Percentiles rank a stretch among this genome's conserved stretches.
Evolutionary conservation across 2,329 filamentous ascomycete genomes (phyloP).

Genomic region (Rutstroemia sp.): DNA sequence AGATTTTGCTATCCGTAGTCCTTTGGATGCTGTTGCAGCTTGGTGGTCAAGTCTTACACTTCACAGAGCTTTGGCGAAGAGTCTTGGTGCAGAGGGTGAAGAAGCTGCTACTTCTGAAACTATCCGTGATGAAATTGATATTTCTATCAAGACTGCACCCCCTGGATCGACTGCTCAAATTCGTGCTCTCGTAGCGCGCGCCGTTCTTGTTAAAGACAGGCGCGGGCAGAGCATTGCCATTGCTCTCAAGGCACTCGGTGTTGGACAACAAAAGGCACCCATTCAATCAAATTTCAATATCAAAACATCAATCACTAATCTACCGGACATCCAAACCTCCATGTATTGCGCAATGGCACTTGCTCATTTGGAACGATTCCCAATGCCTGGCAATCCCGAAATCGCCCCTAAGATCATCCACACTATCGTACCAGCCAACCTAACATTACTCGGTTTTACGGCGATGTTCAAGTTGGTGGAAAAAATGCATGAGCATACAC

Average conservation of each 20-base stretch:
- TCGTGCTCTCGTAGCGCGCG: constrained; percentile 51
- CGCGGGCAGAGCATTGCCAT: constrained; percentile 49
- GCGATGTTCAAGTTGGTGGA: constrained; percentile 53
- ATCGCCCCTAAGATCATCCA: constrained; percentile 42
- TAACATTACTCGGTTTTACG: constrained; percentile 49
- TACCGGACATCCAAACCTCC: constrained; percentile 48
- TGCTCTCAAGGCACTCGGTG: constrained; percentile 45
- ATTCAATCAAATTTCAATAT: constrained; percentile 39
- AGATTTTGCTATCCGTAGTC: constrained; percentile 76
- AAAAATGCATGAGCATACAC: constrained; percentile 39
- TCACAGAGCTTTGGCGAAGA: constrained; percentile 59
- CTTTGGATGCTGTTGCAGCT: constrained; percentile 81
- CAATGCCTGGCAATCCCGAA: constrained; percentile 35
- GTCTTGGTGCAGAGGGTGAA: constrained; percentile 48
- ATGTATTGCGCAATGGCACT: constrained; percentile 54
- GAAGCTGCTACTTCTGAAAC: constrained; percentile 34
- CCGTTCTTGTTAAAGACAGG: constrained; percentile 46
- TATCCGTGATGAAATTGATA: constrained; percentile 47
- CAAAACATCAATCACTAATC: constrained; percentile 35
- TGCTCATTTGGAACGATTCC: constrained; percentile 45
- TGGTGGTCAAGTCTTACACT: constrained; percentile 79
- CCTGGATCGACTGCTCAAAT: constrained; percentile 65
- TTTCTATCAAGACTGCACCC: constrained; percentile 68
- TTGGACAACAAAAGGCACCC: constrained; percentile 25
- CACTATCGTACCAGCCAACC: constrained; percentile 37